Evolutionary conservation across 805 yeast species (phyloP).

Genomic region (Kockiozyma suomiensis): DNA sequence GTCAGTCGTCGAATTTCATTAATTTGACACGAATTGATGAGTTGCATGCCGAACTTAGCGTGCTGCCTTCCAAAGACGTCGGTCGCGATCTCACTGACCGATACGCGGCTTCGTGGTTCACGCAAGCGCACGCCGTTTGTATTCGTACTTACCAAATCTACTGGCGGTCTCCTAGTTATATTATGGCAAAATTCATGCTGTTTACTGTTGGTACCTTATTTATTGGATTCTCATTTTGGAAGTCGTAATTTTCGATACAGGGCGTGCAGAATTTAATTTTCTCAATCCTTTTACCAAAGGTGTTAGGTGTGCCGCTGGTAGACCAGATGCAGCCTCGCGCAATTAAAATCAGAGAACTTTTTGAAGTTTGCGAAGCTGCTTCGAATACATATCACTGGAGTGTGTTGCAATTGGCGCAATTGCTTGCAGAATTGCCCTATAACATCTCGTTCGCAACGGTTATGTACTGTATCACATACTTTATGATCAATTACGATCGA

Average conservation of each 20-base stretch:
- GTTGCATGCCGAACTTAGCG: slow-evolving; percentile 39
- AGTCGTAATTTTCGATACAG: slow-evolving; percentile 53
- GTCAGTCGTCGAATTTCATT: slow-evolving; percentile 49
- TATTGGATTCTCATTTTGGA: slow-evolving; percentile 72
- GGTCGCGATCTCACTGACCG: slow-evolving; percentile 37
- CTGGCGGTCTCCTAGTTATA: slow-evolving; percentile 65
- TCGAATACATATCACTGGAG: slow-evolving; percentile 78
- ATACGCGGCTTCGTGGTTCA: slow-evolving; percentile 53
- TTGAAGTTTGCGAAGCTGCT: slow-evolving; percentile 69
- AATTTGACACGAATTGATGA: slow-evolving; percentile 42
- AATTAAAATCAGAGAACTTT: slow-evolving; percentile 59
- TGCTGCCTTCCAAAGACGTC: slow-evolving; percentile 36
- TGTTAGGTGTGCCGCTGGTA: slow-evolving; percentile 58
- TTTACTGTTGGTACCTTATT: slow-evolving; percentile 57
- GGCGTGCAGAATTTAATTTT: slow-evolving; percentile 66
- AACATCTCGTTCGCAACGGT: slow-evolving; percentile 53
- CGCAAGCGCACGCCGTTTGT: slow-evolving; percentile 50
- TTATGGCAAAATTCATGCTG: slow-evolving; percentile 60
- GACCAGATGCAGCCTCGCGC: slow-evolving; percentile 67
- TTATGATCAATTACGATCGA: slow-evolving; percentile 50
- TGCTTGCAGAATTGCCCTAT: slow-evolving; percentile 64
- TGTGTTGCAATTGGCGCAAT: slow-evolving; percentile 56
- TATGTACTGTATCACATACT: slow-evolving; percentile 57
- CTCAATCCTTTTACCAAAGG: slow-evolving; percentile 58
- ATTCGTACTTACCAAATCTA: slow-evolving; percentile 50